Evolutionary conservation across 192 early-diverging fungal species (phyloP), one percentile per base, ranked within the genome.

Genomic region (Entomortierella beljakovae): DNA sequence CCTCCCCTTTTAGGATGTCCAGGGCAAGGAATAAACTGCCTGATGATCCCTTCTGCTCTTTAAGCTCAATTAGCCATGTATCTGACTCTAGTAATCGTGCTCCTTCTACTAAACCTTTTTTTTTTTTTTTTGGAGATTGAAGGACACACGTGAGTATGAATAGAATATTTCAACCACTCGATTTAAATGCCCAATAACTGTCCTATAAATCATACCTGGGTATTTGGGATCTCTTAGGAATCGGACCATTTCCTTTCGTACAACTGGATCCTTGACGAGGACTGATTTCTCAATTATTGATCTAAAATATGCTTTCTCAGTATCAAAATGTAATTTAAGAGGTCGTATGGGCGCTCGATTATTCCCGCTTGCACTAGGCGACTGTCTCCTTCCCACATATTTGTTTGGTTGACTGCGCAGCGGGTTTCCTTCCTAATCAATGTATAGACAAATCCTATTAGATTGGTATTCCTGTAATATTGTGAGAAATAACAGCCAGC

Each of bases 1-100:
- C 57, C 23, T 53, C 48, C 1, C 61, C 67, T 3, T 50, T 52
- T 2, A 62, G 68, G 2, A 79, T 51, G 60, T 79, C 75, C 49
- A 79, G 26, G 1, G 68, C 75, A 22, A 79, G 38, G 50, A 68
- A 79, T n/a, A 79, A 22, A 34, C 75, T 79, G 0, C 65, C 59
- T n/a, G 58, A 22, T 34, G 46, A 31, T 33, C 33, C 55, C 15
- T 29, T 50, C 1, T 65, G 71, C 18, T 57, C 23, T 32, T 77
- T 77, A 22, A 79, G 22, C 29, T 79, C 75, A 3, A 79, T 35
- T 13, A 79, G 61, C 75, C 75, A 79, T 18, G 68, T 54, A 13
- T 79, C 67, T 25, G 75, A 79, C 25, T 29, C 32, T n/a, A 51
- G 8, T 6, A 79, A 31, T 4, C 28, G n/a, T 35, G 57, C 43